Base-by-base conservation (phyloP, 1,284 basidiomycete species). In the Omphalotus olearius region DNA sequence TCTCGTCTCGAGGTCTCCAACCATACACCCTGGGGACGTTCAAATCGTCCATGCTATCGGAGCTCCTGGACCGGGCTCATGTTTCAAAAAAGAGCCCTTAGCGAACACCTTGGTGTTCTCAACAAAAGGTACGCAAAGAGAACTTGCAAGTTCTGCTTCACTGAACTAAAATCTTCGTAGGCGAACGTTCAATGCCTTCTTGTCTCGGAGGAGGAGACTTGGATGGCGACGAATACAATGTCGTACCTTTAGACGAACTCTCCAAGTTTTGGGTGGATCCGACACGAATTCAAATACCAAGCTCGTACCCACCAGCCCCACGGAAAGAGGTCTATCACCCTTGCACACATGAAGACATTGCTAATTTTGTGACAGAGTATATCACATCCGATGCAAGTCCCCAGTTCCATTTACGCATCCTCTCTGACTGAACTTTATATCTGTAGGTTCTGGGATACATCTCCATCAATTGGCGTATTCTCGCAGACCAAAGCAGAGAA, bases 331-430 rank as follows among this genome's bases (percentile, higher is more conserved):
- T 89, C 1, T 62, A 74, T 40, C 75, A 75, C 23, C 75, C 69
- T 35, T 82, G 78, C 64, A 87, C 73, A 11, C 86, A 83, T 71
- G 69, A 62, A n/a, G 91, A 86, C 65, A 82, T 89, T 2, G 83
- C 80, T 1, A 79, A 87, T 43, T 91, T 90, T 61, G 79, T 90
- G 9, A 74, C 85, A 49, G 82, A 88, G 53, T 90, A 80, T 54
- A 84, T 87, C 55, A 80, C 72, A 58, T 83, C 76, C 46, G 84
- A 88, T 62, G 80, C 83, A 53, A 55, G 61, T 58, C 55, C 51
- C 7, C 10, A 16, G 46, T 3, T 33, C 16, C 30, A 33, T 42
- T 10, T 33, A 13, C 16, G 13, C 43, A 30, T 45, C 6, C 14
- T 45, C 28, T 6, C 44, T 2, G 9, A 13, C 30, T 16, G 20